These are phyloP conservation scores for Coemansia sp. DNA, from an alignment of 192 early-diverging fungal species.

Conservation along the genomic window DNA sequence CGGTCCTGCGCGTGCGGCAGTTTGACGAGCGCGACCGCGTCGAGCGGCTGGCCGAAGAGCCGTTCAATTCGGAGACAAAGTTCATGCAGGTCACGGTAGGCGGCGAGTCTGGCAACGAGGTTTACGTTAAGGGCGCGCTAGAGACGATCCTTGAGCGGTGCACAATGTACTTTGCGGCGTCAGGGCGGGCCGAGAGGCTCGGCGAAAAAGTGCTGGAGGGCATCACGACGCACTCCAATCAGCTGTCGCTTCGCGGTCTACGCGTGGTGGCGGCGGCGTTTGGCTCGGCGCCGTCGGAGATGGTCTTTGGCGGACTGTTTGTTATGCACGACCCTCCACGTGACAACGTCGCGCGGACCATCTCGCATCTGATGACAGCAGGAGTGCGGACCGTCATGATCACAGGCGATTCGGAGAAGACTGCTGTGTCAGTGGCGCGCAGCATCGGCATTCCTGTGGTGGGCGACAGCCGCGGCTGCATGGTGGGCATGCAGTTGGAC, in stretches of 20 bases:
- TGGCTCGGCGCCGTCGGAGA: constrained; percentile 54
- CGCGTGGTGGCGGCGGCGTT: constrained; percentile 84
- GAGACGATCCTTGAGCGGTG: constrained; percentile 78
- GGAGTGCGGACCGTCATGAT: constrained; percentile 96
- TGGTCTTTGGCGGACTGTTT: constrained; percentile 79
- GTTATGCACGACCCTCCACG: constrained; percentile 94
- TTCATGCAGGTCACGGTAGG: constrained; percentile 74
- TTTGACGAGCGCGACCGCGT: constrained; percentile 67
- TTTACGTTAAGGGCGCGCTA: constrained; percentile 76
- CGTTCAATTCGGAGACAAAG: constrained; percentile 93
- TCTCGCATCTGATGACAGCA: constrained; percentile 65
- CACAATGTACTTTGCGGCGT: constrained; percentile 57
- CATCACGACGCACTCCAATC: constrained; percentile 57
- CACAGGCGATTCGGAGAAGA: constrained; percentile 92
- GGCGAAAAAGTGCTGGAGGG: constrained; percentile 57
- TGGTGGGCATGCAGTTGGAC: constrained; percentile 71
- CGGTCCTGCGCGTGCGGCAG: constrained; percentile 55
- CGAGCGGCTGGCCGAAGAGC: constrained; percentile 70
- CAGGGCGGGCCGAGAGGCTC: constrained; percentile 54
- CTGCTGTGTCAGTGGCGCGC: constrained; percentile 85
- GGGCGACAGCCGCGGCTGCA: constrained; percentile 56
- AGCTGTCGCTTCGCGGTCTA: constrained; percentile 75
- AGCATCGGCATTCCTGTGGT: constrained; percentile 71
- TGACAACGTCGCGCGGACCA: constrained; percentile 68
- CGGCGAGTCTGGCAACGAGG: constrained; percentile 16